Evolutionary conservation across 352 stramenopile species (phyloP).

Genomic region (Pythium aquatile): DNA sequence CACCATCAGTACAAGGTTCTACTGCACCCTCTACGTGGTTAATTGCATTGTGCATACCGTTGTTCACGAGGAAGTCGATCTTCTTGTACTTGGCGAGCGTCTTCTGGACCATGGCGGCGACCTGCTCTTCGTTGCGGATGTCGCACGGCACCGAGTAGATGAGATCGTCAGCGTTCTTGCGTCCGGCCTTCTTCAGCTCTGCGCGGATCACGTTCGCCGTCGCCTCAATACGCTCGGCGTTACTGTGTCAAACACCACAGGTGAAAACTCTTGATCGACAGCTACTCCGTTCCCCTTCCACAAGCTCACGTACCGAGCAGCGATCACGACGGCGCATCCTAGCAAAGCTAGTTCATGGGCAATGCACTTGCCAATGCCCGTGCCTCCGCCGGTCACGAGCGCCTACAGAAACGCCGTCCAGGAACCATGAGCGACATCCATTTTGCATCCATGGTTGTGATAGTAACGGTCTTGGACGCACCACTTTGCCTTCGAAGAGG

Average conservation of each 20-base stretch:
- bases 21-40: background rate
- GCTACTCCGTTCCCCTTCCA: background rate
- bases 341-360: slow-evolving; percentile 75
- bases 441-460: background rate
- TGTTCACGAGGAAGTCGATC: slow-evolving; percentile 93
- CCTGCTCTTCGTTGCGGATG: slow-evolving; percentile 69
- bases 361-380: slow-evolving; percentile 84
- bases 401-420: slow-evolving; percentile 35
- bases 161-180: slow-evolving; percentile 40
- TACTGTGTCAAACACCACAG: slow-evolving; percentile 28
- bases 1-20: background rate
- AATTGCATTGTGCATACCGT: slow-evolving; percentile 42
- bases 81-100: slow-evolving; percentile 77
- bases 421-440: background rate
- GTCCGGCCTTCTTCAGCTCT: slow-evolving; percentile 37
- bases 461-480: slow-evolving; percentile 28
- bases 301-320: slow-evolving; percentile 41
- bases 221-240: slow-evolving; percentile 57
- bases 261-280: background rate
- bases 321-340: slow-evolving; percentile 81
- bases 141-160: slow-evolving; percentile 65
- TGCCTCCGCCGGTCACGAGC: slow-evolving; percentile 86
- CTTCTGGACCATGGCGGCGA: slow-evolving; percentile 35
- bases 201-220: slow-evolving; percentile 59
- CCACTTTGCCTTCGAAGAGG: slow-evolving; percentile 78